phyloP scores from a whole-genome alignment of 352 stramenopile genomes.

The Globisporangium rhizosaccharum region DNA sequence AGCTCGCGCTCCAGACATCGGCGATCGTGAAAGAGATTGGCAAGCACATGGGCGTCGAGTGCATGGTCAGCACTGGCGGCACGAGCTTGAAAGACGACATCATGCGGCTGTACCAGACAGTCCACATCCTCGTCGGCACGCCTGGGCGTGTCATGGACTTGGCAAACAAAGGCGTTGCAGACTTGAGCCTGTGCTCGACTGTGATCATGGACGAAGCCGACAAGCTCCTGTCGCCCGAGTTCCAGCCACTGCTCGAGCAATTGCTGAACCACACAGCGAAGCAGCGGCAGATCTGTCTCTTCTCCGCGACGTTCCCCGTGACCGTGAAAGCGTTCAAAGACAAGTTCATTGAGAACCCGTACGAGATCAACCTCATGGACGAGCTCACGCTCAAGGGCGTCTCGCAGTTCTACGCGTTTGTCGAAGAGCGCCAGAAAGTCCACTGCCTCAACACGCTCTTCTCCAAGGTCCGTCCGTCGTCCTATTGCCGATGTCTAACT shows the following conservation, averaged over 20 bases:
- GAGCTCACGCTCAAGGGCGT: constrained; percentile 98
- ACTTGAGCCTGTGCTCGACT: constrained; percentile 95
- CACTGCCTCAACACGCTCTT: constrained; percentile 99
- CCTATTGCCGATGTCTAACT: too few relatives aligned
- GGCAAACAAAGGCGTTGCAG: constrained; percentile 96
- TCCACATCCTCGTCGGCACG: constrained; percentile 99
- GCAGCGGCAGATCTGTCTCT: constrained; percentile 98
- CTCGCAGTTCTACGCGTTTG: constrained; percentile 99
- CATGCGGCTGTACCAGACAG: constrained; percentile 98
- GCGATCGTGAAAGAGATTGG: constrained; percentile 98
- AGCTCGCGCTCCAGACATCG: constrained; percentile 98
- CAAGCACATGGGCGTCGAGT: constrained; percentile 96
- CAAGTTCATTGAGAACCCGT: constrained; percentile 97
- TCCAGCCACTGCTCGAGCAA: constrained; percentile 97
- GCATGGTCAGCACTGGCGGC: constrained; percentile 98
- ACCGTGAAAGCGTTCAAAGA: constrained; percentile 99
- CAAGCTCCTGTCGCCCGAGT: constrained; percentile 98
- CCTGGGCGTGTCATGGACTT: constrained; percentile 98
- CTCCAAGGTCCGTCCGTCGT: constrained; percentile 59
- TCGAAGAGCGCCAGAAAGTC: constrained; percentile 99
- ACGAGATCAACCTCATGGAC: constrained; percentile 99
- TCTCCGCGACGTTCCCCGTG: constrained; percentile 99
- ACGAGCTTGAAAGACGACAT: constrained; percentile 99
- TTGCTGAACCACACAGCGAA: constrained; percentile 93
- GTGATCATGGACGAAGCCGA: constrained; percentile 99